phyloP scores from a whole-genome alignment of 768 basidiomycete species.

The Tylopilus rubrobrunneus region DNA sequence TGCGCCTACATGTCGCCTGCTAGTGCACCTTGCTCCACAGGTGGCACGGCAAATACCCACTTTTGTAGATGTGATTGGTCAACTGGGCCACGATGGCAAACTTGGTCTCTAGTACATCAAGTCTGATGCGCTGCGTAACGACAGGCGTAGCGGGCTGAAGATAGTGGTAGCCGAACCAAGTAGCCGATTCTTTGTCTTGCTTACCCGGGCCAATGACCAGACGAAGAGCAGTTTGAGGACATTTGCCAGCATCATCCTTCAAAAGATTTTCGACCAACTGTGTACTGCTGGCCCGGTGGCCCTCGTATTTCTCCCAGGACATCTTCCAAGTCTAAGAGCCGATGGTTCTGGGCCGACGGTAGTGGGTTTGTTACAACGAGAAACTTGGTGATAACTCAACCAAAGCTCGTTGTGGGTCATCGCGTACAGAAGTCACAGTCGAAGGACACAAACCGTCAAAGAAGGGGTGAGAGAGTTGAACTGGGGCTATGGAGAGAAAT shows the following conservation, averaged over 20 bases:
- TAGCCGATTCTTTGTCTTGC: constrained; percentile 4
- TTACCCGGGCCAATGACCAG: constrained; percentile 39
- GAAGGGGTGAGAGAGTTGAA: not conserved
- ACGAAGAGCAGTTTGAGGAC: constrained; percentile 41
- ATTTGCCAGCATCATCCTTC: constrained; percentile 37
- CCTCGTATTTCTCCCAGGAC: constrained; percentile 33
- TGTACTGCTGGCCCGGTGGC: constrained; percentile 34
- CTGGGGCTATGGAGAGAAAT: not conserved
- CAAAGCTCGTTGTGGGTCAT: constrained; percentile 41
- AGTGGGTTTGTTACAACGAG: constrained; percentile 37
- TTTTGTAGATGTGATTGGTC: constrained; percentile 44
- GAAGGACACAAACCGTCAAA: not conserved
- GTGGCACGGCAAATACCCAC: constrained; percentile 35
- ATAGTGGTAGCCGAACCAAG: constrained; percentile 47
- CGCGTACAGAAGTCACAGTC: constrained; percentile 1
- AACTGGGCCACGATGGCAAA: constrained; percentile 42
- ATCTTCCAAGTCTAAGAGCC: constrained; percentile 44
- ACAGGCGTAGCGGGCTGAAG: constrained; percentile 28
- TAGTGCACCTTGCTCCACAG: constrained; percentile 33
- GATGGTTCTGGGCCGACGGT: constrained; percentile 37
- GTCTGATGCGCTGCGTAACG: constrained; percentile 43
- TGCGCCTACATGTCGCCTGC: constrained; percentile 36
- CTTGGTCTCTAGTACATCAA: constrained; percentile 30
- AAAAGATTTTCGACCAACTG: constrained; percentile 34
- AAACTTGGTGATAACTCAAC: constrained; percentile 47